A percentile compares a stretch with the other conserved stretches of the same genome.
Conservation (phyloP, 441 rosid genomes). For the Lepidium campestre region DNA sequence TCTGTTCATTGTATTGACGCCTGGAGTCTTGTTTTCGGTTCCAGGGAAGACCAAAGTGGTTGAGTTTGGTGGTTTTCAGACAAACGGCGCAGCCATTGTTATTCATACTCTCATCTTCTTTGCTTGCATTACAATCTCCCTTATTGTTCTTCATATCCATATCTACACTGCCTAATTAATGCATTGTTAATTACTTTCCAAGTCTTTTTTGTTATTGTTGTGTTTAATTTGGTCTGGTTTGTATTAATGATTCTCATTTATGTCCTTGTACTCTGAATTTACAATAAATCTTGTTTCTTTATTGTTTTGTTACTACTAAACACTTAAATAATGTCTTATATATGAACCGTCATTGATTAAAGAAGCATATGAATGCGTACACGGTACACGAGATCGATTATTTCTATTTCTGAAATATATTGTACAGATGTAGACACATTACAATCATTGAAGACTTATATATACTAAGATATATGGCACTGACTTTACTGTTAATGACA, state of each 20-base stretch:
- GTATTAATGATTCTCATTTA: background rate
- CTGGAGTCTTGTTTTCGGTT: conserved; percentile 64
- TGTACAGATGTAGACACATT: background rate
- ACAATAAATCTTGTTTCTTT: background rate
- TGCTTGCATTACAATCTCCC: conserved; percentile 55
- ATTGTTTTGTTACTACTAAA: background rate
- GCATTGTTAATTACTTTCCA: background rate
- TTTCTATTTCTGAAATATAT: background rate
- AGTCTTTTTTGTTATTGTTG: background rate
- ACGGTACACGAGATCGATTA: background rate
- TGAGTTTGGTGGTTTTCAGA: conserved; percentile 57
- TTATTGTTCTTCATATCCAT: conserved; percentile 58
- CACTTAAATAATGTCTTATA: background rate
- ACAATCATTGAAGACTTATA: background rate
- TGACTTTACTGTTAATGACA: conserved; percentile 1
- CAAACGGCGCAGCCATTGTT: conserved; percentile 56
- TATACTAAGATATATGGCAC: background rate
- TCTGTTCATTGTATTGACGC: conserved; percentile 54
- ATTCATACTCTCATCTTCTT: conserved; percentile 66
- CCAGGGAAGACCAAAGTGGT: conserved; percentile 56
- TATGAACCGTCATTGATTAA: background rate
- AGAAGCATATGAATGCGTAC: background rate
- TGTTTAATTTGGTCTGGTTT: background rate
- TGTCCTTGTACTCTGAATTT: background rate
- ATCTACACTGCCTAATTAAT: conserved; percentile 37